A percentile compares a stretch with the other conserved stretches of the same genome.
phyloP scores from a whole-genome alignment of 768 basidiomycete species.

The Termitomyces sp. region DNA sequence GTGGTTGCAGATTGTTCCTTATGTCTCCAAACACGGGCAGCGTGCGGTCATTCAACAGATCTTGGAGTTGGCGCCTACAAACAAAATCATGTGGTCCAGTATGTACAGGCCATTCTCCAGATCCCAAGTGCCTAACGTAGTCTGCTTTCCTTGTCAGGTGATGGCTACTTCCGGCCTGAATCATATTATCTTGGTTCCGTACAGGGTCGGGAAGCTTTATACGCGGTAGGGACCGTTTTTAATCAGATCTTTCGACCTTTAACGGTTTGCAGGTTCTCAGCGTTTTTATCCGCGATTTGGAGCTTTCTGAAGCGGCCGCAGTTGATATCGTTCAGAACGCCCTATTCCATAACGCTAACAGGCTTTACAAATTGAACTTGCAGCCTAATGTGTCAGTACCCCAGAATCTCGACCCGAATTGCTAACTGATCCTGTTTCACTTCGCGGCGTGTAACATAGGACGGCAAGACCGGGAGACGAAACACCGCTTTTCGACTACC shows the following conservation, averaged over 20 bases:
- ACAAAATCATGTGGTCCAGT: slow-evolving; percentile 85
- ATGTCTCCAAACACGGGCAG: slow-evolving; percentile 64
- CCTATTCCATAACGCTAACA: slow-evolving; percentile 69
- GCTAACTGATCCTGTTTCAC: not conserved
- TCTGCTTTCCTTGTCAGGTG: slow-evolving; percentile 33
- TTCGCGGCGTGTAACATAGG: not conserved
- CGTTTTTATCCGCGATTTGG: slow-evolving; percentile 44
- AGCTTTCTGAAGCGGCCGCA: slow-evolving; percentile 56
- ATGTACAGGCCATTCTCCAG: slow-evolving; percentile 20
- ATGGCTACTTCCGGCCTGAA: slow-evolving; percentile 78
- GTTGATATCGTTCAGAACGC: slow-evolving; percentile 50
- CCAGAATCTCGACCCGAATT: not conserved
- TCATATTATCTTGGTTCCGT: slow-evolving; percentile 65
- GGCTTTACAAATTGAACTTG: slow-evolving; percentile 57
- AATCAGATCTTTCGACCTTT: not conserved
- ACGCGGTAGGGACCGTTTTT: slow-evolving; percentile 39
- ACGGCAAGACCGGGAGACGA: not conserved
- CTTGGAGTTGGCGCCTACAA: slow-evolving; percentile 71
- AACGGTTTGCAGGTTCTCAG: slow-evolving; percentile 48
- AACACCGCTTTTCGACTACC: slow-evolving; percentile 2
- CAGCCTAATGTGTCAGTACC: slow-evolving; percentile 14
- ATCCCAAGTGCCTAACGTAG: not conserved
- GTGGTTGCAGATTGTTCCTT: slow-evolving; percentile 56
- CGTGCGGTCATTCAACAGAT: slow-evolving; percentile 56
- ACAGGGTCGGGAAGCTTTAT: slow-evolving; percentile 65